Evolutionary conservation across 345 rosid species (phyloP).

Genomic region (Nephelium lappaceum): DNA sequence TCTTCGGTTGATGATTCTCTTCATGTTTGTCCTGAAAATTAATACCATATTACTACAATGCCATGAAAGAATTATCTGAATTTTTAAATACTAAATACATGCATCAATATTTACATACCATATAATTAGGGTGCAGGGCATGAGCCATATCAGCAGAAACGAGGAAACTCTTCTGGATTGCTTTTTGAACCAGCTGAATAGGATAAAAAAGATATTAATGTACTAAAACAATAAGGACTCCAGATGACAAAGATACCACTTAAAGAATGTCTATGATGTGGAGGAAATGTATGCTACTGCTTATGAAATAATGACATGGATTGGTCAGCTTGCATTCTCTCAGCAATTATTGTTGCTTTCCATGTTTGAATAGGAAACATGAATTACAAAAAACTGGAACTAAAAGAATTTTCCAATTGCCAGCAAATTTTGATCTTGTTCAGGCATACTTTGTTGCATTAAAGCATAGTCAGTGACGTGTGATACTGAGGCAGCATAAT

Average conservation of each 20-base stretch:
- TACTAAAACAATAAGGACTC: conserved; percentile 10
- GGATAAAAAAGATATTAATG: conserved; percentile 8
- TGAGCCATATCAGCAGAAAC: conserved; percentile 99
- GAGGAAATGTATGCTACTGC: not conserved
- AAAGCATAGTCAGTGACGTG: not conserved
- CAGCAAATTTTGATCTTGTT: not conserved
- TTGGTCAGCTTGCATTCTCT: not conserved
- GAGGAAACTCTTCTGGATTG: conserved; percentile 82
- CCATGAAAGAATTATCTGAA: conserved; percentile 17
- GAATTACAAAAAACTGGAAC: not conserved
- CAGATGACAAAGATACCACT: not conserved
- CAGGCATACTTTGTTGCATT: not conserved
- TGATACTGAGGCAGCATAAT: not conserved
- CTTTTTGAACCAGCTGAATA: conserved; percentile 78
- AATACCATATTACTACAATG: conserved; percentile 19
- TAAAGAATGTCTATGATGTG: not conserved
- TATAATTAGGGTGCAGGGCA: conserved; percentile 93
- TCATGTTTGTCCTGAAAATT: conserved; percentile 86
- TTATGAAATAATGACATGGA: not conserved
- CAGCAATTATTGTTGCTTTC: not conserved
- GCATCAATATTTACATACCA: conserved; percentile 41
- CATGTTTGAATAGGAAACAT: not conserved
- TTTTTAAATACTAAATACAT: not conserved
- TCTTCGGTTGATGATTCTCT: conserved; percentile 92
- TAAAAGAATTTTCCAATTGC: not conserved